These are phyloP conservation scores for Epichloe bromicola DNA, from an alignment of 2,329 filamentous ascomycete species.

Conservation along the genomic window DNA sequence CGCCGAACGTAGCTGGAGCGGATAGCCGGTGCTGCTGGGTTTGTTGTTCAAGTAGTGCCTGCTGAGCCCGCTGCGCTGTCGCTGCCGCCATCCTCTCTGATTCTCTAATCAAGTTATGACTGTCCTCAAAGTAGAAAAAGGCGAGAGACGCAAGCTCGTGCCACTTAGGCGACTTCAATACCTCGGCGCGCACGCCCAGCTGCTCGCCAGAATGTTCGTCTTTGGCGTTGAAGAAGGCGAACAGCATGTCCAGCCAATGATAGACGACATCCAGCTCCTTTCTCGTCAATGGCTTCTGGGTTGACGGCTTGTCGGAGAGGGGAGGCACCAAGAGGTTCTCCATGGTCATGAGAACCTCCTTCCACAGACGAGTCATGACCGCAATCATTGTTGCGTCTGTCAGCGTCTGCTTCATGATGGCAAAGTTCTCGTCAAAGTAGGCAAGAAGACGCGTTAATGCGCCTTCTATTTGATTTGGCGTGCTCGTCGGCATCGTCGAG, in stretches of 20 bases:
- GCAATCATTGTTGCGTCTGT: slow-evolving; percentile 95
- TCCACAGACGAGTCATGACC: slow-evolving; percentile 97
- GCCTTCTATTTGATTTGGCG: slow-evolving; percentile 62
- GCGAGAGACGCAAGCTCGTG: slow-evolving; percentile 92
- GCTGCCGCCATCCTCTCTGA: slow-evolving; percentile 91
- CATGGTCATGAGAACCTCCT: slow-evolving; percentile 86
- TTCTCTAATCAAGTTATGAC: slow-evolving; percentile 83
- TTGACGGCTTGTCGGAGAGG: slow-evolving; percentile 84
- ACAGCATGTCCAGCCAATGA: slow-evolving; percentile 81
- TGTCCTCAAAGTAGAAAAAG: slow-evolving; percentile 96
- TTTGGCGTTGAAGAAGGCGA: slow-evolving; percentile 88
- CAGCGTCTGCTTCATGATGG: slow-evolving; percentile 94
- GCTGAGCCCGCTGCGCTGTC: slow-evolving; percentile 61
- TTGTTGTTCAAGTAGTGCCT: slow-evolving; percentile 42
- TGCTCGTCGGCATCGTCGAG: slow-evolving; percentile 43
- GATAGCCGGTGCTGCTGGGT: slow-evolving; percentile 53
- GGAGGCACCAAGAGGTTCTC: slow-evolving; percentile 85
- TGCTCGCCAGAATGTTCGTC: slow-evolving; percentile 72
- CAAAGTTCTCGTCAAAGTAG: slow-evolving; percentile 98
- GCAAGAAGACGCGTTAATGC: slow-evolving; percentile 75
- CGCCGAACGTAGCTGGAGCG: slow-evolving; percentile 41
- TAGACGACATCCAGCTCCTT: slow-evolving; percentile 92
- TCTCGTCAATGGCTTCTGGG: slow-evolving; percentile 68
- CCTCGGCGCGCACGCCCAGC: slow-evolving; percentile 77
- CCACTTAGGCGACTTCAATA: slow-evolving; percentile 95